Conservation (phyloP, 768 basidiomycete species). For the Rubroboletus pulcherrimus region DNA sequence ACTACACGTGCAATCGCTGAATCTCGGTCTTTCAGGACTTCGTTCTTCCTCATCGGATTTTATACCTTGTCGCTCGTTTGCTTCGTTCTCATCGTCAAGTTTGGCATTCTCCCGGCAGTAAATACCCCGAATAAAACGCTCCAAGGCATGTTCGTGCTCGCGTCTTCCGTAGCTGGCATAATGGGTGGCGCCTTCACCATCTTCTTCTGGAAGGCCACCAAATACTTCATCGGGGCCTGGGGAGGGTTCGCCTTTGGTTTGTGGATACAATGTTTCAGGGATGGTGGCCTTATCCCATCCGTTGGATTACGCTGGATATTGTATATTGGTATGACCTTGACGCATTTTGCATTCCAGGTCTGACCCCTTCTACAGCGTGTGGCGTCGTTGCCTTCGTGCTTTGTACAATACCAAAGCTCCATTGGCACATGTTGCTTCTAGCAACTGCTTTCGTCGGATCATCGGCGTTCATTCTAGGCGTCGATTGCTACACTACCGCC, state of each 20-base stretch:
- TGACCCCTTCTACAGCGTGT: slow-evolving; percentile 44
- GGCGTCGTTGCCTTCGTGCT: slow-evolving; percentile 76
- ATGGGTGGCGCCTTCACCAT: slow-evolving; percentile 83
- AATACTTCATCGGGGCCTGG: slow-evolving; percentile 64
- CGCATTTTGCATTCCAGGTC: slow-evolving; percentile 13
- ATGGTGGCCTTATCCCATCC: slow-evolving; percentile 75
- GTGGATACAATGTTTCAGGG: slow-evolving; percentile 82
- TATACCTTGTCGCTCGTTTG: slow-evolving; percentile 86
- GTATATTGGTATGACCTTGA: slow-evolving; percentile 60
- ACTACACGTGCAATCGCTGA: slow-evolving; percentile 1
- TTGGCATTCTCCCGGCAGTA: slow-evolving; percentile 80
- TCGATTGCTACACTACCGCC: slow-evolving; percentile 90
- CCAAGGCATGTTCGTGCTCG: slow-evolving; percentile 87
- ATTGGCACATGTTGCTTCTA: slow-evolving; percentile 82
- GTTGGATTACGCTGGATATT: slow-evolving; percentile 87
- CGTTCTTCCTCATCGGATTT: slow-evolving; percentile 90
- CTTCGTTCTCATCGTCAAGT: slow-evolving; percentile 82
- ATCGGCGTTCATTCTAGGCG: slow-evolving; percentile 85
- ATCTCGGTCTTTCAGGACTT: slow-evolving; percentile 56
- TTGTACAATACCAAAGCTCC: slow-evolving; percentile 81
- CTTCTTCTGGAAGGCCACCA: slow-evolving; percentile 89
- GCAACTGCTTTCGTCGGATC: slow-evolving; percentile 90
- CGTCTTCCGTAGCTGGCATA: slow-evolving; percentile 73
- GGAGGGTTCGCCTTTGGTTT: slow-evolving; percentile 80
- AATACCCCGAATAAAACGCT: slow-evolving; percentile 76